These are phyloP conservation scores for Nadsonia starkeyi-henricii DNA, from an alignment of 1,139 yeast genomes.

Conservation along the genomic window DNA sequence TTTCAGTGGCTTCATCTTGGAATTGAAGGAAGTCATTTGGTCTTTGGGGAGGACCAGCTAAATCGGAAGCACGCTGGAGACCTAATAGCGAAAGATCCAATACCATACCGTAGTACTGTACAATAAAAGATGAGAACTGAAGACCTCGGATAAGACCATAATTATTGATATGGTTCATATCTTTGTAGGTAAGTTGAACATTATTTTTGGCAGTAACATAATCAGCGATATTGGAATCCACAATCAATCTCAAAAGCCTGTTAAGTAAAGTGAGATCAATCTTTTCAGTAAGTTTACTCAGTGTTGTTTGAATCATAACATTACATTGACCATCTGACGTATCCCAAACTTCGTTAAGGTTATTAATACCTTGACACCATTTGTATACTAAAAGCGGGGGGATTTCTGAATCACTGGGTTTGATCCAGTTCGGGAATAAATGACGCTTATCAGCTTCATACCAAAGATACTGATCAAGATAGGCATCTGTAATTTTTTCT, in stretches of 20 bases:
- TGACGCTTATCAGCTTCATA: constrained; percentile 83
- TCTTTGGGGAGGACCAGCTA: constrained; percentile 57
- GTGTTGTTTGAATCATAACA: constrained; percentile 68
- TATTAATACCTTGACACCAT: constrained; percentile 93
- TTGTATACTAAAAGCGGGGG: constrained; percentile 86
- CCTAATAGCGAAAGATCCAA: constrained; percentile 76
- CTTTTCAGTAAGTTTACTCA: constrained; percentile 65
- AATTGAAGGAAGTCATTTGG: constrained; percentile 76
- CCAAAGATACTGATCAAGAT: constrained; percentile 91
- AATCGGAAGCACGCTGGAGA: constrained; percentile 68
- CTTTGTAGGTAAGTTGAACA: constrained; percentile 69
- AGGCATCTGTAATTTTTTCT: constrained; percentile 94
- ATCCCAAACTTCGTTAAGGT: constrained; percentile 67
- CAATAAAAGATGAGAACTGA: constrained; percentile 79
- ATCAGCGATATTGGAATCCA: constrained; percentile 89
- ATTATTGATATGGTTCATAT: constrained; percentile 87
- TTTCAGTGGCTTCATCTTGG: constrained; percentile 43
- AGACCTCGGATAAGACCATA: constrained; percentile 80
- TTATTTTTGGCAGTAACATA: constrained; percentile 89
- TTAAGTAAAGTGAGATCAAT: constrained; percentile 80
- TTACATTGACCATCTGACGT: constrained; percentile 58
- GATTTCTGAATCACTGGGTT: constrained; percentile 88
- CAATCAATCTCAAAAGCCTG: constrained; percentile 60
- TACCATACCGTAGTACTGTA: constrained; percentile 79
- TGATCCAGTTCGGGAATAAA: constrained; percentile 90